Base-by-base conservation (phyloP, 768 basidiomycete species). In the Suillus alpinus region DNA sequence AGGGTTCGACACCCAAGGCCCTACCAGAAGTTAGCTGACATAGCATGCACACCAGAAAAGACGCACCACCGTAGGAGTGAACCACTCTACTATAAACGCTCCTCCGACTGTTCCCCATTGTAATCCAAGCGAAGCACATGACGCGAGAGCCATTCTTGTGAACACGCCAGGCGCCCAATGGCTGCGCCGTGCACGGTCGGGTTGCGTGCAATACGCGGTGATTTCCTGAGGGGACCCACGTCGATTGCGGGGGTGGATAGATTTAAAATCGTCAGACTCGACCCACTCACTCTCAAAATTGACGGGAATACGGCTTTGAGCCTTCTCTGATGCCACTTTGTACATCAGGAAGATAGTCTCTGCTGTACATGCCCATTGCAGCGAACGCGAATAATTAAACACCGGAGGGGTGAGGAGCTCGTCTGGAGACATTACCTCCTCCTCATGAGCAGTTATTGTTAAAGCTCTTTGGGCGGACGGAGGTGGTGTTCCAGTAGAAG, bases 41-140 rank as follows among this genome's bases (percentile, higher is more conserved):
- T 16, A 20, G 29, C n/a, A 31, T 20, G 16, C 29, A 32, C 3
- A 57, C 10, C 29, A 39, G 14, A 36, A 32, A 16, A 20, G 12
- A 62, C 36, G 18, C 53, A 46, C 57, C 7, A 60, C 61, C 8
- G 71, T 72, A 12, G 71, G 71, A 7, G 69, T 72, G 41, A 64
- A 65, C 53, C 61, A 65, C 16, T 66, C 63, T 6, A 66, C 62
- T 7, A 68, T 32, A 13, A 68, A 36, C 6, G 71, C 70, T 14
- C 66, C 66, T 10, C 71, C 69, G 12, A 62, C 51, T 4, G 69
- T 68, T 7, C 60, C 63, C 71, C 71, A 73, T 56, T 71, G 69
- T 18, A 72, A 41, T 9, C 57, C 51, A 3, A 72, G 56, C n/a
- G 68, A 66, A 16, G 62, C 50, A 12, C 61, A 7, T 10, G 70